Percentiles rank a stretch among this genome's conserved stretches.
phyloP scores from a whole-genome alignment of 1,284 basidiomycete species.

The Xanthoconium separans region DNA sequence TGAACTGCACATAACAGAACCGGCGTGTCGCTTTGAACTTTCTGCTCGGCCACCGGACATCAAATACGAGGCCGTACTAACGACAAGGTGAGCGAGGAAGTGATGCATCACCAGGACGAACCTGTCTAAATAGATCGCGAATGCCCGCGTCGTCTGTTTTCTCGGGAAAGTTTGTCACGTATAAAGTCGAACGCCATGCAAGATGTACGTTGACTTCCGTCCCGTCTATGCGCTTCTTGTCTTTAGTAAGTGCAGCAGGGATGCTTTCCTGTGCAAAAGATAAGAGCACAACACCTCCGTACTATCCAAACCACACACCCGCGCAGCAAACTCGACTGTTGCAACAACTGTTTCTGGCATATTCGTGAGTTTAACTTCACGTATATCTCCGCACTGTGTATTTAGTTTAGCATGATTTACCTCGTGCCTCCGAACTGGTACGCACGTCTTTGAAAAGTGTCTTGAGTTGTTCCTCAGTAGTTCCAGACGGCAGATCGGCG shows the following conservation, averaged over 20 bases:
- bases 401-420: conserved; percentile 11
- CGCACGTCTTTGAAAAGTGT: conserved; percentile 84
- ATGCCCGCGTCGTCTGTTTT: conserved; percentile 78
- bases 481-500: conserved; percentile 60
- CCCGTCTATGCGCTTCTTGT: conserved; percentile 81
- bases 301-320: conserved; percentile 45
- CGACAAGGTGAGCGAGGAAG: conserved; percentile 7
- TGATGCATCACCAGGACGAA: conserved; percentile 30
- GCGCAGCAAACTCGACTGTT: conserved; percentile 76
- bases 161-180: conserved; percentile 95
- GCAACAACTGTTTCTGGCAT: conserved; percentile 62
- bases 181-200: conserved; percentile 93
- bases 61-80: conserved; percentile 88
- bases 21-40: conserved; percentile 89
- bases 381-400: conserved; percentile 77
- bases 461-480: conserved; percentile 65
- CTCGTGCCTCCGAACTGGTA: conserved; percentile 13
- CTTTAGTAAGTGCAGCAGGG: conserved; percentile 86
- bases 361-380: conserved; percentile 74
- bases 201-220: conserved; percentile 81
- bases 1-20: conserved; percentile 95
- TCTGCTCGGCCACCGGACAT: conserved; percentile 97
- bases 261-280: conserved; percentile 61
- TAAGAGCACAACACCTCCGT: neutral
- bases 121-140: conserved; percentile 76